Evolutionary conservation across 345 rosid species (phyloP), one percentile per base, ranked within the genome.

Genomic region (Ricinus communis): DNA sequence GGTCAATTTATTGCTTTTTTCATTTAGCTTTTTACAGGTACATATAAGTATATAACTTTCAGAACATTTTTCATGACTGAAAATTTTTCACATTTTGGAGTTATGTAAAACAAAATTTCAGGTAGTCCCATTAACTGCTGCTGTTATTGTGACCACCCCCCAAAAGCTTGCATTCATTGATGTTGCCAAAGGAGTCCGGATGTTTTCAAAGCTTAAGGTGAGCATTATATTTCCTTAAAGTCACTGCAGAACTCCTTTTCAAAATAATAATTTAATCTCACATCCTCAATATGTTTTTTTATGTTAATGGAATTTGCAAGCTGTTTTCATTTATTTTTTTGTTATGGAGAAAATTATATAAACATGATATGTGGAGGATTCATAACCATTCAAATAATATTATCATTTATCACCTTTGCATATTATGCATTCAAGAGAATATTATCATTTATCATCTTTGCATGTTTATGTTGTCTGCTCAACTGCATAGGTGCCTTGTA

Each of bases 181-280:
- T 76, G 97, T 94, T 73, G 98, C 98, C 25, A 91, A 94, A 82
- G 98, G 98, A 73, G 97, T 94, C 66, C 90, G 93, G 45, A 94
- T 94, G 98, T 94, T 94, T 87, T 90, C 98, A 11, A 94, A 91
- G 77, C 96, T 91, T 9, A 94, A 94, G 97, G 98, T 93, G 60
- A 61, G 52, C 65, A 12, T 45, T 69, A 76, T 69, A 76, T 51
- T 72, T 31, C 68, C 51, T 8, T 13, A 40, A 38, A 40, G n/a
- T 66, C 27, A 46, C 59, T 11, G 8, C 22, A 4, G 12, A 51
- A 40, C 53, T 49, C 12, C 12, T 18, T 71, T 52, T 49, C 49
- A 41, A 60, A 46, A 46, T 46, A 21, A 27, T 25, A 30, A n/a
- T 45, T 19, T 58, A 40, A 24, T 15, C 2, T 43, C 27, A 30